A percentile compares a stretch with the other conserved stretches of the same genome.
Evolutionary conservation across 1,284 basidiomycete genomes (phyloP).

Genomic region (Quambalaria eucalypti): DNA sequence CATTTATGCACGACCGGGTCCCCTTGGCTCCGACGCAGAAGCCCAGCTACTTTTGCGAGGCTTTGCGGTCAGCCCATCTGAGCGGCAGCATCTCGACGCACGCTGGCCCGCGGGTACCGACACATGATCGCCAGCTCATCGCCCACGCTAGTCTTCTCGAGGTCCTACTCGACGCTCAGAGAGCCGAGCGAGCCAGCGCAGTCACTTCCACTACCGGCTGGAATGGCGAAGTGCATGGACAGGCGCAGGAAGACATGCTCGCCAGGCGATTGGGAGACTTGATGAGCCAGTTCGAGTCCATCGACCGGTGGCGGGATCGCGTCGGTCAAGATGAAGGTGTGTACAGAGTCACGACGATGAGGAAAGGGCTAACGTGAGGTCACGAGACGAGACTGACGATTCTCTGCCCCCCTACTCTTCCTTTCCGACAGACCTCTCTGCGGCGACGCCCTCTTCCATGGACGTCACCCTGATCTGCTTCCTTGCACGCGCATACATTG

Average conservation of each 20-base stretch:
- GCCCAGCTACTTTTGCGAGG: slow-evolving; percentile 5
- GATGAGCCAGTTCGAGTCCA: slow-evolving; percentile 6
- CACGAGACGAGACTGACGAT: background rate
- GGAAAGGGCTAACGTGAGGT: background rate
- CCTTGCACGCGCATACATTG: slow-evolving; percentile 8
- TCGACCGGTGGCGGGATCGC: slow-evolving; percentile 7
- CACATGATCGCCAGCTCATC: slow-evolving; percentile 5
- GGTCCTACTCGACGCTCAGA: slow-evolving; percentile 4
- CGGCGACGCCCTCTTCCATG: slow-evolving; percentile 7
- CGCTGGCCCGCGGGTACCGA: background rate
- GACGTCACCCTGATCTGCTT: slow-evolving; percentile 10
- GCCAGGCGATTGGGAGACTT: background rate
- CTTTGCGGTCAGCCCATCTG: background rate
- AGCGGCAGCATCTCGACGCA: background rate
- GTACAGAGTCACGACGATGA: background rate
- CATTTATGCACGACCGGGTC: slow-evolving; percentile 26
- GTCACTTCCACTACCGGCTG: background rate
- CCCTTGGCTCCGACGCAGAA: slow-evolving; percentile 18
- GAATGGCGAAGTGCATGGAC: background rate
- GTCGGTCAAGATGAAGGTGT: slow-evolving; percentile 8
- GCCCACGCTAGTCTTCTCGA: slow-evolving; percentile 8
- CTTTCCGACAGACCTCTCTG: slow-evolving; percentile 6
- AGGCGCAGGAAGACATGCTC: background rate
- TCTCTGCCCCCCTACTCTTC: background rate
- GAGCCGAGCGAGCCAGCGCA: background rate